Base-by-base conservation (phyloP, 805 yeast genomes). In the Yarrowia keelungensis region DNA sequence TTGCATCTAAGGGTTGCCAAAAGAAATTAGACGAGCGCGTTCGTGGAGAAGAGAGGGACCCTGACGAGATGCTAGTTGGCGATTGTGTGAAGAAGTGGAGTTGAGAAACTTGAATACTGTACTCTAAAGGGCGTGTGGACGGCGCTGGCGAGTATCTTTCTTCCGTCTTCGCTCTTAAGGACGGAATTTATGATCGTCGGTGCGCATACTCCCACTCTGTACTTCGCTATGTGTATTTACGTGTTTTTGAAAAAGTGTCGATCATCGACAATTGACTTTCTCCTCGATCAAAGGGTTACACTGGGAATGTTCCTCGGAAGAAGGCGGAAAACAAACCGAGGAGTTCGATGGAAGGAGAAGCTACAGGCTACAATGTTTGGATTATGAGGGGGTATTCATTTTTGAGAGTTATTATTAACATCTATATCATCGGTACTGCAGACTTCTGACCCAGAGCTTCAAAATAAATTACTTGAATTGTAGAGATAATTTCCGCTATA, bases 341-440 rank as follows among this genome's bases (percentile, higher is more conserved):
- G n/a, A 19, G 46, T n/a, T 12, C 46, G 14, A 35, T 10, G n/a
- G 15, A 9, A n/a, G 14, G 39, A 32, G 32, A 49, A 9, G 39
- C 39, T 50, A 35, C 53, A 4, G 26, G 10, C 14, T 45, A 19
- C 32, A 45, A 19, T 19, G 32, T 14, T 11, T 3, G 26, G 36
- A 10, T 14, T 15, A 8, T 7, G n/a, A 5, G n/a, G 11, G 38
- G 62, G 62, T 42, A 9, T 8, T 56, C 47, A 56, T 41, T 41
- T 41, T 56, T 56, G 62, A 56, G 62, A 56, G 62, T 56, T 56
- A 41, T 56, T 56, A 56, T 56, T 56, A 56, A 56, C 62, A 41
- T 56, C 62, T 56, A 56, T 41, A 56, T 56, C 62, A 41, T 56
- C 47, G 62, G 62, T 56, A 41, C 62, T 56, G 62, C 62, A 15